Evolutionary conservation across 2,329 filamentous ascomycete species (phyloP), one percentile per base, ranked within the genome.

Genomic region (Claviceps paspali): DNA sequence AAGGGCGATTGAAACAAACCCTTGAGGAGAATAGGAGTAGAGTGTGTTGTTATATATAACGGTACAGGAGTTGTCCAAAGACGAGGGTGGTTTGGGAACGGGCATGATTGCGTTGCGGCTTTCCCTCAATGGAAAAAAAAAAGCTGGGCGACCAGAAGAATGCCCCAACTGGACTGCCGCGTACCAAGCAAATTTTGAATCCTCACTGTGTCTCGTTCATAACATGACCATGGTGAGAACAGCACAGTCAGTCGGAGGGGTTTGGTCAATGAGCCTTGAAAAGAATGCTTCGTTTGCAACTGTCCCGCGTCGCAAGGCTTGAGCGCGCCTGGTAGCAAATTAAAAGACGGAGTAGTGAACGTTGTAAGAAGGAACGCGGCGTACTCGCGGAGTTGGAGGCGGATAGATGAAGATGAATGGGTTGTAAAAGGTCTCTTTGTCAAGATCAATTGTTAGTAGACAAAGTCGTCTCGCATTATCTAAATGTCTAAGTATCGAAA

Each of bases 11-110:
- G 81, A 80, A 54, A 86, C 73, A 49, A 96, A 87, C 21, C 76
- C 82, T 33, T 73, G 61, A 7, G 75, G 61, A 5, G 84, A 83
- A 56, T 84, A 93, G 32, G 82, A 77, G 62, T 92, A 96, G 37
- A 96, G 73, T 10, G 77, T 85, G 56, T 86, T 78, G 53, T 86
- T 68, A 63, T 83, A 68, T 43, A 95, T 70, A 51, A 81, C 74
- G 40, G 86, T 85, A 61, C 88, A 96, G 51, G 83, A 77, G 58
- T 79, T 76, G 56, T 76, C 72, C 54, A 95, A 63, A 44, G 78
- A 65, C 52, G 76, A 68, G 37, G 71, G 63, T 36, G 86, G 85
- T 51, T 75, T 62, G 34, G 85, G 84, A 39, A 79, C 65, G 52
- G 76, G 64, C 85, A 92, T 92, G 36, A 45, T 58, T 50, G 39